These are phyloP conservation scores for Fusarium torulosum DNA, from an alignment of 2,329 filamentous ascomycete species.

Conservation along the genomic window DNA sequence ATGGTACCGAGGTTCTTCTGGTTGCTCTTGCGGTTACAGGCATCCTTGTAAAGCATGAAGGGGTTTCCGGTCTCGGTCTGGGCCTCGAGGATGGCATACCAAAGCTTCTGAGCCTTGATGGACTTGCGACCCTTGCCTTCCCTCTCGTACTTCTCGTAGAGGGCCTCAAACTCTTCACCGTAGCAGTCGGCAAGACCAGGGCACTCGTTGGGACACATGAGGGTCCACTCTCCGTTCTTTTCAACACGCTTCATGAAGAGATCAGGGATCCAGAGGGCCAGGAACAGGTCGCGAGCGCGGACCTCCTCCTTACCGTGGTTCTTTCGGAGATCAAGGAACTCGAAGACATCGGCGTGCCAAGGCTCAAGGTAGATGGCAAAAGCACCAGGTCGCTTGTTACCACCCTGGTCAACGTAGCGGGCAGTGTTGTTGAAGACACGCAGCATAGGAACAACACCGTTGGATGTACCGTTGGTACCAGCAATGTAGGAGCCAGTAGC, in stretches of 20 bases:
- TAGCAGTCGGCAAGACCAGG: constrained; percentile 96
- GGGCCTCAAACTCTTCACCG: constrained; percentile 94
- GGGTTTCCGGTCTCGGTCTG: constrained; percentile 99
- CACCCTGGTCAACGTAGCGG: constrained; percentile 97
- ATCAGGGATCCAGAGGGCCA: constrained; percentile 97
- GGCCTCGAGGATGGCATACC: constrained; percentile 98
- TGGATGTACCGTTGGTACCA: constrained; percentile 97
- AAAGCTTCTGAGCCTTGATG: constrained; percentile 97
- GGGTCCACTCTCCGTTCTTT: constrained; percentile 94
- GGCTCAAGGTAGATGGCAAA: constrained; percentile 99
- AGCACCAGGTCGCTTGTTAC: constrained; percentile 98
- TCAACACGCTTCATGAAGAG: constrained; percentile 99
- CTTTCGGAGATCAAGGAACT: constrained; percentile 97
- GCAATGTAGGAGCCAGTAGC: constrained; percentile 98
- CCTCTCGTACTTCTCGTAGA: constrained; percentile 93
- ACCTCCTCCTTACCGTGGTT: constrained; percentile 99
- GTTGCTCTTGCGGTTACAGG: constrained; percentile 99
- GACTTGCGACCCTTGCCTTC: constrained; percentile 90
- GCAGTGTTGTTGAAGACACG: constrained; percentile 99
- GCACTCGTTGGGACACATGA: constrained; percentile 98
- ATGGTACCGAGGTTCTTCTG: constrained; percentile 99
- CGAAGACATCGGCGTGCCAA: constrained; percentile 97
- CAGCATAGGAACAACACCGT: constrained; percentile 97
- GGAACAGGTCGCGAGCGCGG: constrained; percentile 96
- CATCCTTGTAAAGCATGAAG: constrained; percentile 99